phyloP scores from a whole-genome alignment of 2,329 filamentous ascomycete genomes.

The Colletotrichum sp. region DNA sequence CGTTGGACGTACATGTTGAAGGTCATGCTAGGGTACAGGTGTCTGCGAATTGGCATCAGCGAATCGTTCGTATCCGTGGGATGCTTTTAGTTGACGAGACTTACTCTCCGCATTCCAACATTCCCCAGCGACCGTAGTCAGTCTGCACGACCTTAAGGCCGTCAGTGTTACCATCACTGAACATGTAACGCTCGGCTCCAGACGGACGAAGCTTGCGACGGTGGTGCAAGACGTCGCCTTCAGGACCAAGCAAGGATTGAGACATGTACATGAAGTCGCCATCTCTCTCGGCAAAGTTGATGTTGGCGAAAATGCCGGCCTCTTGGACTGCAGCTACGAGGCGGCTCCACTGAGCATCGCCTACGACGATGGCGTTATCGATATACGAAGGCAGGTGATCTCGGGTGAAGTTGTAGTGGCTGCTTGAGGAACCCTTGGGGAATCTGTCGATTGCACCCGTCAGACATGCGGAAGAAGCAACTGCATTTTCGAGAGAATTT shows the following conservation, averaged over 20 bases:
- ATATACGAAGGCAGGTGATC: background rate
- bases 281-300: constrained; percentile 42
- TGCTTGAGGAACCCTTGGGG: background rate
- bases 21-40: background rate
- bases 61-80: background rate
- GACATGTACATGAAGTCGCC: constrained; percentile 47
- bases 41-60: background rate
- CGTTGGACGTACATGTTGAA: constrained; percentile 5
- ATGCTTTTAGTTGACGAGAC: background rate
- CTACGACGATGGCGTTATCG: background rate
- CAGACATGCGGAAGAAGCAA: background rate
- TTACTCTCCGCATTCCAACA: constrained; percentile 53
- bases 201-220: constrained; percentile 58
- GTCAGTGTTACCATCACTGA: constrained; percentile 47
- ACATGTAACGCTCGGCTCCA: constrained; percentile 56
- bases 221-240: constrained; percentile 42
- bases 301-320: background rate
- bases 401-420: background rate
- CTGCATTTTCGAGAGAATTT: background rate
- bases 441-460: background rate
- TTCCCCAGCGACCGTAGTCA: constrained; percentile 47
- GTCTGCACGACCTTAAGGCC: constrained; percentile 44
- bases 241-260: constrained; percentile 45
- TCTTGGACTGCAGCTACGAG: background rate
- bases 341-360: background rate